A percentile compares a stretch with the other conserved stretches of the same genome.
phyloP scores from a whole-genome alignment of 768 basidiomycete genomes.

The Heimioporus sp. region DNA sequence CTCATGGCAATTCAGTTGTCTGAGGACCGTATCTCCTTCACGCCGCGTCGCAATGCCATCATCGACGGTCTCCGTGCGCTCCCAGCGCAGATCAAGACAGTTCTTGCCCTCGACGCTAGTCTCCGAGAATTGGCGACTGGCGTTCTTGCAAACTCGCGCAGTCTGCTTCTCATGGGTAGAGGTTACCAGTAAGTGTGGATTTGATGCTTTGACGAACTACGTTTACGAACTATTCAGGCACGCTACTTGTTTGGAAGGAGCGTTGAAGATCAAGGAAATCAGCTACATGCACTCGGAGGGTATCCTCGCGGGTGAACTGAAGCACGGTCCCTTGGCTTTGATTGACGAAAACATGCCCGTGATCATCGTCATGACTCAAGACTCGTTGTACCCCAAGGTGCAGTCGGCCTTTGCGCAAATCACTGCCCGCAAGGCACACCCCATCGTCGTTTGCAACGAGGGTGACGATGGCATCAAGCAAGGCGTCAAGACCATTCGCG shows the following conservation, averaged over 20 bases:
- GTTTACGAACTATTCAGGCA: slow-evolving; percentile 44
- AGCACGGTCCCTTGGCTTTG: slow-evolving; percentile 96
- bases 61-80: slow-evolving; percentile 91
- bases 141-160: slow-evolving; percentile 74
- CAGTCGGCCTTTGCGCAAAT: slow-evolving; percentile 96
- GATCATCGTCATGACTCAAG: slow-evolving; percentile 99
- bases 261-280: slow-evolving; percentile 99
- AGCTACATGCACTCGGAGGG: slow-evolving; percentile 68
- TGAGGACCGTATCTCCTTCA: slow-evolving; percentile 94
- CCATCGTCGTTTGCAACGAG: slow-evolving; percentile 94
- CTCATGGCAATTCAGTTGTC: slow-evolving; percentile 99
- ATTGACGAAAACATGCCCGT: slow-evolving; percentile 99
- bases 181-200: slow-evolving; percentile 81
- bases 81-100: slow-evolving; percentile 82
- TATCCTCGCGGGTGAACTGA: slow-evolving; percentile 97
- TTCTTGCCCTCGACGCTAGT: slow-evolving; percentile 73
- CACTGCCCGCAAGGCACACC: slow-evolving; percentile 94
- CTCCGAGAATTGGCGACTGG: slow-evolving; percentile 84
- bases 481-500: slow-evolving; percentile 84
- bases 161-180: slow-evolving; percentile 93
- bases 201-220: background rate
- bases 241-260: slow-evolving; percentile 97
- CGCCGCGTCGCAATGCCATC: slow-evolving; percentile 86
- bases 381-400: slow-evolving; percentile 97
- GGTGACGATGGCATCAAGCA: slow-evolving; percentile 77